Evolutionary conservation across 768 basidiomycete species (phyloP).

Genomic region (Auriscalpium microsporum): DNA sequence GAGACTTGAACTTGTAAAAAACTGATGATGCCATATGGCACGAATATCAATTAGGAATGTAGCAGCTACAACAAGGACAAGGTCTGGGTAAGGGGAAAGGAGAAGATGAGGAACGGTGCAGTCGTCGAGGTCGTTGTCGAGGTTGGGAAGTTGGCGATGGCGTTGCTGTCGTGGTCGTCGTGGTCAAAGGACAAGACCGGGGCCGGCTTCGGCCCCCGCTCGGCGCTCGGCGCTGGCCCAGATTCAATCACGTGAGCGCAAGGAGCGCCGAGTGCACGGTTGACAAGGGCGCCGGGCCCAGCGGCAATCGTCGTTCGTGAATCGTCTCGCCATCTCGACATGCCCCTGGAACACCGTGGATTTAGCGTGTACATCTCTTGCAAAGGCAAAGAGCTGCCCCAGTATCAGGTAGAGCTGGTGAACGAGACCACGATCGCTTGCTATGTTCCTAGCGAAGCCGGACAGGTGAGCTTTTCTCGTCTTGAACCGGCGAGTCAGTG

Average conservation of each 20-base stretch:
- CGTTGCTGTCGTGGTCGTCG: background rate
- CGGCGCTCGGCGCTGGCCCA: too few relatives aligned
- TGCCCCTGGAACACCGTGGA: background rate
- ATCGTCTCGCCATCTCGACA: background rate
- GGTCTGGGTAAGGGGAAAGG: background rate
- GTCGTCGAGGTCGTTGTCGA: background rate
- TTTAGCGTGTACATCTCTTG: background rate
- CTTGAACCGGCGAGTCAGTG: background rate
- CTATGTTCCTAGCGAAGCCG: slow-evolving; percentile 1
- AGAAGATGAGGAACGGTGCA: background rate
- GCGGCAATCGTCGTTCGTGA: background rate
- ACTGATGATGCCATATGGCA: slow-evolving; percentile 79
- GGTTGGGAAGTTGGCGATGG: background rate
- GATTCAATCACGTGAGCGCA: background rate
- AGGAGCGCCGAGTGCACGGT: too few relatives aligned
- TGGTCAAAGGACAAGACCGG: background rate
- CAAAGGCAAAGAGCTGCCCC: background rate
- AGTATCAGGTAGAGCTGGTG: background rate
- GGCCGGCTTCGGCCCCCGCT: too few relatives aligned
- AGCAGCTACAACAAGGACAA: background rate
- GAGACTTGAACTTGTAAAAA: slow-evolving; percentile 96
- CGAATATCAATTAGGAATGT: slow-evolving; percentile 16
- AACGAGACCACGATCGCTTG: background rate
- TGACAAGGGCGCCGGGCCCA: too few relatives aligned
- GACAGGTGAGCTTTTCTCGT: background rate